These are phyloP conservation scores for Lasiosphaeria ovina DNA, from an alignment of 495 filamentous ascomycete species.

Conservation along the genomic window DNA sequence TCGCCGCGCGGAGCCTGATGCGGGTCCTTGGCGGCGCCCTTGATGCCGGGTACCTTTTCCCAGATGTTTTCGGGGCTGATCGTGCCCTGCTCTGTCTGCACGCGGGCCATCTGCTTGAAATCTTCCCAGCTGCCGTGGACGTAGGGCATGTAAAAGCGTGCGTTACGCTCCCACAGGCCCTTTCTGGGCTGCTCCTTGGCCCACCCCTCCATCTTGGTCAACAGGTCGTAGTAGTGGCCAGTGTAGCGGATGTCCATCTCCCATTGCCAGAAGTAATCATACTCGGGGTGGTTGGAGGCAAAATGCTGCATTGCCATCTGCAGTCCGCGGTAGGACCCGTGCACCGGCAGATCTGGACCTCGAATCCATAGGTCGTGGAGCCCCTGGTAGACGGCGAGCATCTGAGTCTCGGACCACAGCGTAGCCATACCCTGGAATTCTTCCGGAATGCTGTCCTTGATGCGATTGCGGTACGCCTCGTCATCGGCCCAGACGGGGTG, in stretches of 20 bases:
- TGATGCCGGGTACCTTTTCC: slow-evolving; percentile 43
- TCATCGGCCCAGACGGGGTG: slow-evolving; percentile 64
- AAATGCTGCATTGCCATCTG: slow-evolving; percentile 96
- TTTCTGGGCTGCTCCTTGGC: slow-evolving; percentile 82
- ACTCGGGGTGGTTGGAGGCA: slow-evolving; percentile 84
- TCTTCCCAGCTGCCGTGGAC: slow-evolving; percentile 90
- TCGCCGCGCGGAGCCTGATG: slow-evolving; percentile 46
- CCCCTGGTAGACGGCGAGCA: slow-evolving; percentile 81
- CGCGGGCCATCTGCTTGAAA: slow-evolving; percentile 88
- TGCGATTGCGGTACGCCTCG: slow-evolving; percentile 52
- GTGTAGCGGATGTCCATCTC: slow-evolving; percentile 97
- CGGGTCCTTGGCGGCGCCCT: slow-evolving; percentile 29
- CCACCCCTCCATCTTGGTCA: slow-evolving; percentile 72
- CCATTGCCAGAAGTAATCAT: slow-evolving; percentile 98
- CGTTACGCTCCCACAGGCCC: slow-evolving; percentile 89
- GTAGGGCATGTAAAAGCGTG: slow-evolving; percentile 85
- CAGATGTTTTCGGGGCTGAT: slow-evolving; percentile 71
- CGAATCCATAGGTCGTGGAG: slow-evolving; percentile 70
- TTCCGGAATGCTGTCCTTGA: slow-evolving; percentile 69
- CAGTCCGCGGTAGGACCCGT: slow-evolving; percentile 86
- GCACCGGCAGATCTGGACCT: slow-evolving; percentile 65
- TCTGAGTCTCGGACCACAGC: slow-evolving; percentile 90
- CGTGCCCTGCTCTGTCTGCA: slow-evolving; percentile 82
- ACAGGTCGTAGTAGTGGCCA: slow-evolving; percentile 92
- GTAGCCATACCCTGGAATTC: slow-evolving; percentile 88